Base-by-base conservation (phyloP, 2,329 filamentous ascomycete genomes). In the Alternaria burnsii region DNA sequence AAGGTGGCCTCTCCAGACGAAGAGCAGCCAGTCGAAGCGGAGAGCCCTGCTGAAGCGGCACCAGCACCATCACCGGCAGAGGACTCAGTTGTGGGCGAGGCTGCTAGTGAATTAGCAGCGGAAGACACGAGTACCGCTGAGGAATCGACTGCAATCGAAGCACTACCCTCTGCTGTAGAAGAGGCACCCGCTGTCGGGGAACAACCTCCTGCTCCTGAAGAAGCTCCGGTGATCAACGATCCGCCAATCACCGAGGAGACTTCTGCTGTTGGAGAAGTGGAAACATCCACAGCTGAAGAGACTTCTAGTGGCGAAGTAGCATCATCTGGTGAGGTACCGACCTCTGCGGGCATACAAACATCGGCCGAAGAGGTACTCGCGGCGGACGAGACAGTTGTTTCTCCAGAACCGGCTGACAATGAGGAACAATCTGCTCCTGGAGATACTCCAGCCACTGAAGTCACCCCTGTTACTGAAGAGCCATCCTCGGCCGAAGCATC, bases 31-130 rank as follows among this genome's bases (percentile, higher is more conserved):
- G 24, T 2, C 9, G 40, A 51, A 26, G 38, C 47, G 14, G 53
- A 48, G 5, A 26, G 22, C 6, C 3, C 43, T 8, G 34, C 3
- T 24, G 43, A 41, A 3, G 53, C 30, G 26, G 7, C 34, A 1
- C 3, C 42, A 18, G 40, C 6, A 9, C 34, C 38, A 6, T 26
- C 38, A 12, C 34, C 38, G 4, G 36, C 38, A 9, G 55, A 46
- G 44, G 59, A 54, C n/a, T 11, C 55, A 40, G 20, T 28, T 20
- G 5, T 8, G n/a, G 48, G 51, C n/a, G 59, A 61, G 18, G 14
- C 18, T 38, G 20, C 43, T 14, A 14, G 41, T 8, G 18, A 32
- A 28, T 28, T 54, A 12, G 42, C 16, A 22, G 54, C 18, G 12
- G 50, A 57, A 34, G 52, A 60, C 18, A 12, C 24, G 7, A 34